Evolutionary conservation across 768 basidiomycete species (phyloP), one percentile per base, ranked within the genome.

Genomic region (Trametes elegans): DNA sequence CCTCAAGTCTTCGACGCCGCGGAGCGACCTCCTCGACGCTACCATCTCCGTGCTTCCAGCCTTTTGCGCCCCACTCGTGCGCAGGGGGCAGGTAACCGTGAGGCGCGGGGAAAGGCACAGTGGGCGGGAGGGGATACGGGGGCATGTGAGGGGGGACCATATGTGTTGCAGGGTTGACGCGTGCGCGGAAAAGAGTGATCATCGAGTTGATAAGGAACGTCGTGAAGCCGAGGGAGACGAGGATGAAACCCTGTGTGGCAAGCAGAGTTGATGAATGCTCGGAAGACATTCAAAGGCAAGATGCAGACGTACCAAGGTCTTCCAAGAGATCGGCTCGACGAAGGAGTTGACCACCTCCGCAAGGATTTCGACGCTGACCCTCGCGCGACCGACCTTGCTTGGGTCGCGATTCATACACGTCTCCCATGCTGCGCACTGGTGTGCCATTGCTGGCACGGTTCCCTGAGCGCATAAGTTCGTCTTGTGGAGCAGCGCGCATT

Each of bases 251-350:
- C 89, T 91, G 55, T 31, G 18, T 6, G 27, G 18, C 11, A 6
- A 31, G 3, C 7, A 7, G n/a, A 36, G 9, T n/a, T 4, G 23
- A n/a, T 31, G 1, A 45, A n/a, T 19, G 28, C 10, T 0, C 19
- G 19, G 2, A 47, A 9, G 7, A 8, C 8, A 7, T 6, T 21
- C 11, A n/a, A 3, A 16, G 2, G 27, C 14, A 9, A n/a, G 21
- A 43, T 40, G 38, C 14, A 36, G 48, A 64, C 89, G 71, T 59
- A 92, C 96, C 70, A 98, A 74, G 11, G 94, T 94, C 74, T 95
- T 97, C 93, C 94, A 98, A 69, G 89, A 93, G 72, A 99, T 95
- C 44, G 90, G 89, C 67, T 99, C 96, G 13, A 98, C 90, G 67
- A 99, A 99, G 1, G 92, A 86, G 68, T 98, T 97, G 58, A 98